Percentiles rank a stretch among this genome's conserved stretches.
These are phyloP conservation scores for Termitomyces sp. DNA, from an alignment of 768 basidiomycete species.

Conservation along the genomic window DNA sequence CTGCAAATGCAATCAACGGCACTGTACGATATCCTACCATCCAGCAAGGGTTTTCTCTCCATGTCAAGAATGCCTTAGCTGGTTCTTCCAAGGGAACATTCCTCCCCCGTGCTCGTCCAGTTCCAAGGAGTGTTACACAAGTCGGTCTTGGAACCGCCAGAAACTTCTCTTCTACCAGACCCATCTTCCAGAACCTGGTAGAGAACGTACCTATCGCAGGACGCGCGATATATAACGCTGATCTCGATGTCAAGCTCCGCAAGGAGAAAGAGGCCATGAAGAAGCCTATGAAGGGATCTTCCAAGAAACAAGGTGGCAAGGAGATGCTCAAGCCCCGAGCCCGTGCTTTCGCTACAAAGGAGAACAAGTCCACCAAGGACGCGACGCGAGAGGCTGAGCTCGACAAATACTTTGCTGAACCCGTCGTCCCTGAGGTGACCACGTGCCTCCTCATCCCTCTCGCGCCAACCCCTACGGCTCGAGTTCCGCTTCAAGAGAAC, in stretches of 20 bases:
- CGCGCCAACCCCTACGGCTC: slow-evolving; percentile 68
- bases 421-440: slow-evolving; percentile 39
- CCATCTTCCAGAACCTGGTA: slow-evolving; percentile 76
- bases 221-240: slow-evolving; percentile 72
- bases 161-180: slow-evolving; percentile 71
- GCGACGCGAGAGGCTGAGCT: slow-evolving; percentile 33
- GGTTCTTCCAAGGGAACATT: slow-evolving; percentile 46
- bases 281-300: slow-evolving; percentile 24
- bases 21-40: slow-evolving; percentile 42
- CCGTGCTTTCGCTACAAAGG: slow-evolving; percentile 17
- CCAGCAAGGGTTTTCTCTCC: slow-evolving; percentile 55
- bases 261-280: slow-evolving; percentile 38
- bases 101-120: slow-evolving; percentile 52
- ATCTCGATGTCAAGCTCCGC: slow-evolving; percentile 59
- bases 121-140: slow-evolving; percentile 54
- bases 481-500: slow-evolving; percentile 52
- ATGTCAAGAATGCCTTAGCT: slow-evolving; percentile 49
- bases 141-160: slow-evolving; percentile 77
- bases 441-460: slow-evolving; percentile 76
- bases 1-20: slow-evolving; percentile 25
- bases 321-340: slow-evolving; percentile 34
- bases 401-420: slow-evolving; percentile 61
- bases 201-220: slow-evolving; percentile 79
- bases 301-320: slow-evolving; percentile 25
- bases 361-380: slow-evolving; percentile 11